Percentiles rank a stretch among this genome's conserved stretches.
phyloP scores from a whole-genome alignment of 2,329 filamentous ascomycete species.

The Phialemoniopsis sp. region DNA sequence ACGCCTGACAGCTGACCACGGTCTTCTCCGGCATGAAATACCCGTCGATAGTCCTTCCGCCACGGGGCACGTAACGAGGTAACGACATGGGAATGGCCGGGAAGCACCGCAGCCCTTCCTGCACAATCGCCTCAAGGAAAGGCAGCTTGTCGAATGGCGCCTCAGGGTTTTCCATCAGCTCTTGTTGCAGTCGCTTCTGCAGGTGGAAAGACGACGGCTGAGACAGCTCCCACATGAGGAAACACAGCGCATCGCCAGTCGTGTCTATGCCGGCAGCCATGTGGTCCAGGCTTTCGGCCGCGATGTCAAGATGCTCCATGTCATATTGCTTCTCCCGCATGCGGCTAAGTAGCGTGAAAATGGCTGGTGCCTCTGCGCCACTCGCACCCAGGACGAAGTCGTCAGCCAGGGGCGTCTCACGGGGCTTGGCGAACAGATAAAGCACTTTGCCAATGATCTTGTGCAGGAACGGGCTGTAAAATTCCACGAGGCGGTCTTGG shows the following conservation, averaged over 20 bases:
- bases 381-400: conserved; percentile 52
- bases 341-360: conserved; percentile 55
- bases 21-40: conserved; percentile 48
- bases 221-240: conserved; percentile 69
- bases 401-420: conserved; percentile 55
- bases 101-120: conserved; percentile 58
- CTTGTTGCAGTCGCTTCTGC: conserved; percentile 48
- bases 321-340: conserved; percentile 44
- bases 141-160: conserved; percentile 43
- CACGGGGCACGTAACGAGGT: conserved; percentile 52
- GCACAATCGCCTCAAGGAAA: conserved; percentile 60
- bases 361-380: conserved; percentile 36
- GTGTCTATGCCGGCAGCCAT: conserved; percentile 71
- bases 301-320: conserved; percentile 50
- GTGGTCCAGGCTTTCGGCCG: conserved; percentile 67
- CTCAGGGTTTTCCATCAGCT: conserved; percentile 30
- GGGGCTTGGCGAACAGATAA: conserved; percentile 45
- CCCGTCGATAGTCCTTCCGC: conserved; percentile 52
- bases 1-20: conserved; percentile 58
- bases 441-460: conserved; percentile 40
- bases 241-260: conserved; percentile 65
- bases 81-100: conserved; percentile 64
- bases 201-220: conserved; percentile 47
- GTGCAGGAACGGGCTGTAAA: conserved; percentile 52
- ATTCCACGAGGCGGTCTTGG: conserved; percentile 53